Base-by-base conservation (phyloP, 768 basidiomycete species). In the Calocera viscosa region DNA sequence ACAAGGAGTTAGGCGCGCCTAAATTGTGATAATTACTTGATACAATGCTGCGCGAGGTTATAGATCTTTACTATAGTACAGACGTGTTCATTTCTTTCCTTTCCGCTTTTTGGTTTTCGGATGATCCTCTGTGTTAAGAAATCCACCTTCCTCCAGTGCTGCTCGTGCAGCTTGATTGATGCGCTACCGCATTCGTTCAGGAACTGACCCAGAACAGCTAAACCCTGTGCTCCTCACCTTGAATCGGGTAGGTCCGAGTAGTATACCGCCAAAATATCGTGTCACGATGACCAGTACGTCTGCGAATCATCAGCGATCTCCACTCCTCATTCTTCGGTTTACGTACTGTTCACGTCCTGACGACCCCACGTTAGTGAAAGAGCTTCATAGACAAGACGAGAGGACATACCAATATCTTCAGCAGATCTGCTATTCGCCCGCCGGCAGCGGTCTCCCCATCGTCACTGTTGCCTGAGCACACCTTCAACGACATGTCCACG, bases 371-470 rank as follows among this genome's bases (percentile, higher is more conserved):
- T 35, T 16, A 26, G n/a, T 0, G 17, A 22, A 30, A 5, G 38
- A 28, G 32, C 19, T 11, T 16, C 33, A 16, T 3, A 64, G 43
- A 2, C 0, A 1, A 65, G 2, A 24, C n/a, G n/a, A n/a, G 30
- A 19, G 10, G 26, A 72, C 84, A 64, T 68, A 91, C 91, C 53
- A 96, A 74, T 49, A 95, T 92, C 69, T 94, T 91, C 3, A 99
- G 77, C 1, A 99, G 81, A 75, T 97, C 94, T 0, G 91, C 91
- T 24, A 98, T 77, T 17, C 95, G 83, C 47, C 89, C 86, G 2
- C 95, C 95, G n/a, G 95, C 95, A 0, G 91, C 93, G 0, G 89
- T 86, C 78, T 99, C 95, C 1, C 94, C 91, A 67, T 96, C 90
- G 68, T 98, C 94, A 67, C 94, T 91, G 68, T 96, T 94, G 73